Percentiles rank a stretch among this genome's conserved stretches.
Evolutionary conservation across 345 rosid species (phyloP).

Genomic region (Gynandropsis gynandra): DNA sequence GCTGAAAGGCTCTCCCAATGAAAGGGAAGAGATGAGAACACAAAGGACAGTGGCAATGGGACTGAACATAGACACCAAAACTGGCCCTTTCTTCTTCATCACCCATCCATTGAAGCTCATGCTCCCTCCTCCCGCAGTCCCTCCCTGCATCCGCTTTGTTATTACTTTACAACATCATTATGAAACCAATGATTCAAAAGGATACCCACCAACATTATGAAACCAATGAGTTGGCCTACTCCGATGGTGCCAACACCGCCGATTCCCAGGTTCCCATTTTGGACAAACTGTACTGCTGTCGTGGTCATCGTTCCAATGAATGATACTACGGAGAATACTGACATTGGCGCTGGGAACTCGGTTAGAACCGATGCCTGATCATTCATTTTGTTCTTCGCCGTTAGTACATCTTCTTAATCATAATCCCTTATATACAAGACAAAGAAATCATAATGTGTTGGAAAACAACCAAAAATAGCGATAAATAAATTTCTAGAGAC

Average conservation of each 20-base stretch:
- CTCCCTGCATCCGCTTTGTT: slow-evolving; percentile 40
- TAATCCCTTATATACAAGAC: too few species aligned
- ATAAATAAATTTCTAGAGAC: too few species aligned
- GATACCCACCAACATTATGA: slow-evolving; percentile 47
- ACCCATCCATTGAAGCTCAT: slow-evolving; percentile 90
- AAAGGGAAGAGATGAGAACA: slow-evolving; percentile 48
- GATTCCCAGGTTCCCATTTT: slow-evolving; percentile 35
- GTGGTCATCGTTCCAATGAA: slow-evolving; percentile 58
- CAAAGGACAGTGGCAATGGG: slow-evolving; percentile 70
- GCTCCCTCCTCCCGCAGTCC: slow-evolving; percentile 50
- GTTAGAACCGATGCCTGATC: slow-evolving; percentile 68
- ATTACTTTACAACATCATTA: too few species aligned
- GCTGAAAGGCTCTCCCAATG: slow-evolving; percentile 55
- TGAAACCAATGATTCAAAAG: not conserved
- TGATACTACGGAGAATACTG: slow-evolving; percentile 55
- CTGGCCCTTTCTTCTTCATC: slow-evolving; percentile 78
- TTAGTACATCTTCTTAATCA: too few species aligned
- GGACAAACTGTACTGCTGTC: slow-evolving; percentile 37
- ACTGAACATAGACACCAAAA: slow-evolving; percentile 70
- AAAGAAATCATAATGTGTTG: too few species aligned
- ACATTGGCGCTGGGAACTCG: slow-evolving; percentile 81
- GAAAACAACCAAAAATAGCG: too few species aligned
- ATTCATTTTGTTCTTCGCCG: too few species aligned
- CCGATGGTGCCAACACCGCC: slow-evolving; percentile 41
- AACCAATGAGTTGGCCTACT: slow-evolving; percentile 34